Percentiles rank a stretch among this genome's conserved stretches.
phyloP scores from a whole-genome alignment of 2,329 filamentous ascomycete genomes.

The Pseudocercospora musae region DNA sequence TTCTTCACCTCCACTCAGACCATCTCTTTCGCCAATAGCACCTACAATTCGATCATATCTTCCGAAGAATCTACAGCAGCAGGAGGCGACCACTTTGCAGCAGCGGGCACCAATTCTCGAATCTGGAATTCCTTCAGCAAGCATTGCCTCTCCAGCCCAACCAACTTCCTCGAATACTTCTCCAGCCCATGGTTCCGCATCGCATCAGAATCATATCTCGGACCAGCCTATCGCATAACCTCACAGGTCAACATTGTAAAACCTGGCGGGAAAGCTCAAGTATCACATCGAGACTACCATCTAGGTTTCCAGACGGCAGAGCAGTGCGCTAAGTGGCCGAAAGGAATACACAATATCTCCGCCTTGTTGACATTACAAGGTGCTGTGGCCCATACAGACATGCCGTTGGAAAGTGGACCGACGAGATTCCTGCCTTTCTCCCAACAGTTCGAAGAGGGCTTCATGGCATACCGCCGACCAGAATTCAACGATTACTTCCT shows the following conservation, averaged over 20 bases:
- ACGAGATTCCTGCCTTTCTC: constrained; percentile 61
- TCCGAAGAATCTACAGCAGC: constrained; percentile 38
- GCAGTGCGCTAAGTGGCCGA: constrained; percentile 49
- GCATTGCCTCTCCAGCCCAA: constrained; percentile 52
- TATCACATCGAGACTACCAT: constrained; percentile 61
- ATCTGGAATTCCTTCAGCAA: constrained; percentile 68
- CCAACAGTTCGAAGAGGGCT: constrained; percentile 56
- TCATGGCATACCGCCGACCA: constrained; percentile 53
- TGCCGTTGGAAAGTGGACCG: constrained; percentile 57
- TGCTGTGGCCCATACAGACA: constrained; percentile 60
- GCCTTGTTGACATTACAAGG: constrained; percentile 62
- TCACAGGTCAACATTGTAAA: constrained; percentile 62
- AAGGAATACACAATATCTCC: constrained; percentile 52
- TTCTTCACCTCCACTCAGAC: constrained; percentile 47
- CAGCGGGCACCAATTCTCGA: constrained; percentile 54
- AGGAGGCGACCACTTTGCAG: constrained; percentile 61
- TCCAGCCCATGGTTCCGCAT: constrained; percentile 57
- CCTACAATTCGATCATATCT: constrained; percentile 51
- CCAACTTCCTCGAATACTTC: constrained; percentile 57
- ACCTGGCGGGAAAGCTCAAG: constrained; percentile 57
- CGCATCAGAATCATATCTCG: constrained; percentile 56
- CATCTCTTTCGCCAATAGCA: constrained; percentile 48
- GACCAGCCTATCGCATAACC: constrained; percentile 58
- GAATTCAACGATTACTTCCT: constrained; percentile 57
- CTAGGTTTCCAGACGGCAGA: constrained; percentile 58